phyloP scores from a whole-genome alignment of 495 filamentous ascomycete species.

The Thozetella sp. region DNA sequence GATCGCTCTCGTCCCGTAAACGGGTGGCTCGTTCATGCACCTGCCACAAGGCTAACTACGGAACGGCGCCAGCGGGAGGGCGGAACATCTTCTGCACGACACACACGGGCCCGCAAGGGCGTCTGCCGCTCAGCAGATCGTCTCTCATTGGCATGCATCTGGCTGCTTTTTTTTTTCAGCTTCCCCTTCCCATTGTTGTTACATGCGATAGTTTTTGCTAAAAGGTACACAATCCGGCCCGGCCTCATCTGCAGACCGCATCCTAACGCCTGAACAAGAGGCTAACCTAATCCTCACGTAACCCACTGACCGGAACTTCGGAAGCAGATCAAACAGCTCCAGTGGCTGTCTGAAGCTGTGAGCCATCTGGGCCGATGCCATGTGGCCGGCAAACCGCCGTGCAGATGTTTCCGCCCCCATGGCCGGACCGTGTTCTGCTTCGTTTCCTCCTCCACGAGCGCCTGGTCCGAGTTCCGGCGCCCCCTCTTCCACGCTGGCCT shows the following conservation, averaged over 20 bases:
- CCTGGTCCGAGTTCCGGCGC: background rate
- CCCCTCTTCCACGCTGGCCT: background rate
- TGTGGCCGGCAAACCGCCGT: constrained; percentile 9
- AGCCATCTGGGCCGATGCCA: constrained; percentile 9
- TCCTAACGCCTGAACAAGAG: constrained; percentile 4
- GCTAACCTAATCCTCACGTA: background rate
- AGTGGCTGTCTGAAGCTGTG: constrained; percentile 12
- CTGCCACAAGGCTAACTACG: background rate
- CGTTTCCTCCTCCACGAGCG: constrained; percentile 2
- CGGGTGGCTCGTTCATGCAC: background rate
- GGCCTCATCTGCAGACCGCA: constrained; percentile 13
- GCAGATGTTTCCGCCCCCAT: constrained; percentile 1
- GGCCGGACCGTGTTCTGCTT: background rate
- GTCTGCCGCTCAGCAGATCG: background rate
- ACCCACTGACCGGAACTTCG: constrained; percentile 17
- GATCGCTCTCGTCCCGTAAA: constrained; percentile 20
- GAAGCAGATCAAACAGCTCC: constrained; percentile 30
- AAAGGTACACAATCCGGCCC: constrained; percentile 14
- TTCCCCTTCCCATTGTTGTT: constrained; percentile 8
- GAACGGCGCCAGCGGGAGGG: background rate
- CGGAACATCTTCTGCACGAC: background rate
- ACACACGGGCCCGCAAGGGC: background rate
- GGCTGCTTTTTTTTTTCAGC: background rate
- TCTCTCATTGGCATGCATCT: background rate
- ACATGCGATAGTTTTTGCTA: constrained; percentile 14